Conservation (phyloP, 306 rosid species). For the Quercus robur region DNA sequence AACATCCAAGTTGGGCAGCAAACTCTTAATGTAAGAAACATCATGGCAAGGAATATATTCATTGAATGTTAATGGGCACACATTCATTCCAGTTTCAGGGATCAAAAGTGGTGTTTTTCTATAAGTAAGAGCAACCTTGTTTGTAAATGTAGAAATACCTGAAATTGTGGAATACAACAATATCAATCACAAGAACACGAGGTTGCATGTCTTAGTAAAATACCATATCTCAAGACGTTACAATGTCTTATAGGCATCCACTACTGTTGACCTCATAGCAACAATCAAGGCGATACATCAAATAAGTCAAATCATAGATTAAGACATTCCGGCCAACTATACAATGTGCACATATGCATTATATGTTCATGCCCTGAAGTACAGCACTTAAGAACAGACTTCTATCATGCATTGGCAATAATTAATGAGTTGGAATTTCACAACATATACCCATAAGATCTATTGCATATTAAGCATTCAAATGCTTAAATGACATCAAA, state of each 20-base stretch:
- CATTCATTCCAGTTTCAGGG: constrained; percentile 66
- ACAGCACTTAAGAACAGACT: background rate
- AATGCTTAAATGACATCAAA: background rate
- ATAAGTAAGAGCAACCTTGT: constrained; percentile 58
- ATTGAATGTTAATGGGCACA: constrained; percentile 78
- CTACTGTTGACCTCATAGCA: background rate
- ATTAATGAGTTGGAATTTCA: background rate
- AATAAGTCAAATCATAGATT: background rate
- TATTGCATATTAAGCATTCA: background rate
- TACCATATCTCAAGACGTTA: background rate
- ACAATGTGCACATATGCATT: background rate
- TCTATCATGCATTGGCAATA: background rate
- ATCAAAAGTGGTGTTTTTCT: constrained; percentile 49
- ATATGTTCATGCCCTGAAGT: background rate
- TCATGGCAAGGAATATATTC: constrained; percentile 90
- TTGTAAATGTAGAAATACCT: constrained; percentile 53
- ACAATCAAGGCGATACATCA: background rate
- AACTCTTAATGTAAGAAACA: constrained; percentile 47
- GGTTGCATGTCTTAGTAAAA: background rate
- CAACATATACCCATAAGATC: too few species aligned
- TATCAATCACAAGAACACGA: background rate
- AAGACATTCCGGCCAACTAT: background rate
- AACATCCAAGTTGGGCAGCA: constrained; percentile 54
- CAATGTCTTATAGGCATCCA: background rate
- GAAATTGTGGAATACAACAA: constrained; percentile 21